Evolutionary conservation across 169 alveolate species (phyloP), one percentile per base, ranked within the genome.

Genomic region (Plasmodium gallinaceum): DNA sequence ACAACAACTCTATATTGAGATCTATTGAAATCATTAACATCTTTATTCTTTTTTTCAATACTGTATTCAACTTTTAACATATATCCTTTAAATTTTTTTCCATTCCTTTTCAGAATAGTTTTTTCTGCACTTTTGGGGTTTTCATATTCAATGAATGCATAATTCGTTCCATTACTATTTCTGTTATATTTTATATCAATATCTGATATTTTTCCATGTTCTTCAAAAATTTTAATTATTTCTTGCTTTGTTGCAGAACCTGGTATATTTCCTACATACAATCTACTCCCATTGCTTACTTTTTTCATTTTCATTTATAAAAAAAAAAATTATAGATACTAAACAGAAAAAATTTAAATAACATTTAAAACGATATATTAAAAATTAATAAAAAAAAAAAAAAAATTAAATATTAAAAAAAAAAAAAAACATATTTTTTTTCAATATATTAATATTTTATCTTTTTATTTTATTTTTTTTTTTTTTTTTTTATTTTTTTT

Each of bases 261-360:
- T 8, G 85, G 85, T 39, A 72, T 72, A 60, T 72, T 72, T 14
- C 85, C 85, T 18, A 72, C 85, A 57, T 72, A 72, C n/a, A 72
- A 9, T 52, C 85, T 51, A 16, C 51, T 26, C 2, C 85, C 85
- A 9, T 42, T 52, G 14, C 18, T 52, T 5, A 10, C 20, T 5
- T 37, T 58, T 42, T 52, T 72, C 85, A 72, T 72, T 32, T 54
- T n/a, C 24, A 0, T 54, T n/a, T 20, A 0, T 6, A 0, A 22
- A 37, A 37, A 5, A 37, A 64, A 32, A 64, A 65, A 1, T 12
- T 18, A 8, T 7, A 60, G 12, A 0, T 60, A 60, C 39, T 60
- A 9, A 5, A 54, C 22, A 54, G 39, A 32, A 32, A 32, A 32
- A 32, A 32, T 2, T 32, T 32, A 32, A 32, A 32, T 32, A 32